Base-by-base conservation (phyloP, 2,329 filamentous ascomycete species). In the Paecilomyces sp. region DNA sequence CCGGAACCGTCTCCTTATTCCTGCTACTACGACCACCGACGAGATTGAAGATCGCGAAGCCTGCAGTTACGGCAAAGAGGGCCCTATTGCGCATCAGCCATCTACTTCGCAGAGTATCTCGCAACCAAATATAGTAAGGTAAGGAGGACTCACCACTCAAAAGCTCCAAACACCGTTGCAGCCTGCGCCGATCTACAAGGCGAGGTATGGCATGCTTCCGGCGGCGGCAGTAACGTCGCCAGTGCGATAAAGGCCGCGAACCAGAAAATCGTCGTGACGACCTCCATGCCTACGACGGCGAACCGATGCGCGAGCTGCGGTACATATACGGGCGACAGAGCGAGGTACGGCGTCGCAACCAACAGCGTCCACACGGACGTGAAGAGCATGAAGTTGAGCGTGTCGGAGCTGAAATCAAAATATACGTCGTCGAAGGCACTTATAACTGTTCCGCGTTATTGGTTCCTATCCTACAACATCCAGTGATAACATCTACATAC, bases 251-350 rank as follows among this genome's bases (percentile, higher is more conserved):
- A 89, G 6, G 91, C 91, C 0, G 88, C 87, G 70, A 97, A 94
- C 92, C 92, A 96, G 79, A 95, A 95, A 59, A 95, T 81, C 77
- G 88, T 87, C 9, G 90, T 94, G 25, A 94, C 65, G 54, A 79
- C 80, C 68, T 95, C 89, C 33, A 90, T 80, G 1, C 68, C 86
- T 18, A 92, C 78, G 15, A 91, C 83, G 53, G 82, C 85, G 56
- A 85, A 84, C 57, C 82, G 83, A 73, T 91, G 85, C 67, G 87
- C 86, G 11, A 85, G 67, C 25, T 78, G 77, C 3, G 83, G 80
- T 67, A 86, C 79, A 74, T 86, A 87, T 52, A 83, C 77, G 0
- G 90, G 89, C 2, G 86, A 80, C 56, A 92, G 63, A 67, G 86
- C 80, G 61, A 95, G 82, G 74, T 92, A 93, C 58, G 83, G 73